phyloP scores from a whole-genome alignment of 768 basidiomycete genomes.

The Gyrodon lividus region DNA sequence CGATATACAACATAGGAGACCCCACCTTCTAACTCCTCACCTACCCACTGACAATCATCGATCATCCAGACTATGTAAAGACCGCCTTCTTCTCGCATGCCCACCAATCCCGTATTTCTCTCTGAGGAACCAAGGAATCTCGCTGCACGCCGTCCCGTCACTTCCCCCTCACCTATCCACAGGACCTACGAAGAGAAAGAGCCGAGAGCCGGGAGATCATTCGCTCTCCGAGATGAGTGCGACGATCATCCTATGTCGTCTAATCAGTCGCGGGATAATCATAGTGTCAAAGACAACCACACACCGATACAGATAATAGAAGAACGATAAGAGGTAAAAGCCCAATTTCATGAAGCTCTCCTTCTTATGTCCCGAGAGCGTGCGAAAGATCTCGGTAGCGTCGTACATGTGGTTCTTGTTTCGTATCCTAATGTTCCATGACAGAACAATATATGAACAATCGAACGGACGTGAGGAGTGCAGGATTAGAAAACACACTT shows the following conservation, averaged over 20 bases:
- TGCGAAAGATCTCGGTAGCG: conserved; percentile 98
- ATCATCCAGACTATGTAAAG: conserved; percentile 19
- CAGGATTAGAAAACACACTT: conserved; percentile 58
- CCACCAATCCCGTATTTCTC: neutral
- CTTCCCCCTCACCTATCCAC: neutral
- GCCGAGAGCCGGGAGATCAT: conserved; percentile 24
- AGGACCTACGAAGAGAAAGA: neutral
- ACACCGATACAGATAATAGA: conserved; percentile 88
- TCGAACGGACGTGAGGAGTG: neutral
- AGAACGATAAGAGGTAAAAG: conserved; percentile 89
- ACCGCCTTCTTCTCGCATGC: neutral
- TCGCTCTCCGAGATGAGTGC: conserved; percentile 82
- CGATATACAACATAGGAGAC: conserved; percentile 17
- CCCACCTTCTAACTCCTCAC: conserved; percentile 3
- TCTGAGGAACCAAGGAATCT: neutral
- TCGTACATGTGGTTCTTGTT: conserved; percentile 98
- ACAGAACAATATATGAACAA: neutral
- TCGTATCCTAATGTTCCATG: conserved; percentile 59
- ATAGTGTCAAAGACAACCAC: conserved; percentile 26
- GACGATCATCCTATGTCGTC: conserved; percentile 69
- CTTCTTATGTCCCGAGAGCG: conserved; percentile 90
- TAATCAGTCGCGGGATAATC: neutral
- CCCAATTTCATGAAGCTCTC: conserved; percentile 95
- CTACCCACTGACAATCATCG: conserved; percentile 17
- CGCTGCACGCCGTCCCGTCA: conserved; percentile 1